Evolutionary conservation across 305 asterid species (phyloP), one percentile per base, ranked within the genome.

Genomic region (Solanum hybrid): DNA sequence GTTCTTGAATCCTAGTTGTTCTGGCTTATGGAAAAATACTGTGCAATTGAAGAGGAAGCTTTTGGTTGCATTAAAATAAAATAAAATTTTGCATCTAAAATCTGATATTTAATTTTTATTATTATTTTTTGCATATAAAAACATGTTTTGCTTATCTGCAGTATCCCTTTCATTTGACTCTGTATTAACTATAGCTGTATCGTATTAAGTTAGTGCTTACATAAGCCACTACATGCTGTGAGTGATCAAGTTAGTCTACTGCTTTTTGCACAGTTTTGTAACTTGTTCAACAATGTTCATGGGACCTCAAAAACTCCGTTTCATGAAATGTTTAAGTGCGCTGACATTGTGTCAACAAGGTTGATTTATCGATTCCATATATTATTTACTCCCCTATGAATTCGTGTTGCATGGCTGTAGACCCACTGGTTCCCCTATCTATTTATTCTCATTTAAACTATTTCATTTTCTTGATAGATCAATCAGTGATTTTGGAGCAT

Each of bases 11-110:
- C 78, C 79, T 88, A 87, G 89, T 70, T 70, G 76, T 87, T 31
- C 38, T 83, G 89, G 45, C 79, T 80, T 87, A 87, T 89, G 45
- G 83, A 27, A 90, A 92, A 84, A 61, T 34, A 57, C 86, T 82
- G 87, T 79, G 36, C 26, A 79, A 86, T 51, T 38, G 24, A 27
- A 31, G 79, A 72, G 39, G 38, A 79, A 32, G n/a, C 45, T 10
- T 85, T 85, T 57, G 32, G 24, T 85, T 85, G 88, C 88, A 57
- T 31, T 85, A 39, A 85, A n/a, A 38, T 32, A 85, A 85, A 32
- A 32, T 57, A 5, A 57, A 20, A 32, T 32, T 57, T 85, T 31
- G 77, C 88, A 57, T 85, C 77, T 57, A 32, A 85, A 51, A 57
- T 20, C 12, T 61, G 39, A 10, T 10, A 4, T 27, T 27, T 7